These are phyloP conservation scores for Boletus sp. DNA, from an alignment of 768 basidiomycete genomes.

Conservation along the genomic window DNA sequence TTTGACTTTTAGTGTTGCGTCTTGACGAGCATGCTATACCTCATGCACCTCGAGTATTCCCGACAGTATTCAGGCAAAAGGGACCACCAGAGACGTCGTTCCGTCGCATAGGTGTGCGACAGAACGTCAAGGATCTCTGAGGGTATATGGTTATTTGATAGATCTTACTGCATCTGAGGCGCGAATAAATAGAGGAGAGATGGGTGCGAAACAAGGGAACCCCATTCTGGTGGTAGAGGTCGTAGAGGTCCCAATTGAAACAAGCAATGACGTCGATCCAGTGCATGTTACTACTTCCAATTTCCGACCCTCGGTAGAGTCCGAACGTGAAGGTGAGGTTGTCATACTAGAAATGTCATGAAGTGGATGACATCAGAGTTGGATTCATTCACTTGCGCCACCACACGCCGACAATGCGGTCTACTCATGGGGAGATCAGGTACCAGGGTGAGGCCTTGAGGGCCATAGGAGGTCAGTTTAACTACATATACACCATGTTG, in stretches of 20 bases:
- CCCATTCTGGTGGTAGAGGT: no score
- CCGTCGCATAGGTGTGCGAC: neutral
- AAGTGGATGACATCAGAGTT: no score
- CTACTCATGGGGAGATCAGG: neutral
- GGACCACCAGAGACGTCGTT: neutral
- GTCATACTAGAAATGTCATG: no score
- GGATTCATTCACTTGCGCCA: neutral
- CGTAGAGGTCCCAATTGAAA: no score
- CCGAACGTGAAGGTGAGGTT: no score
- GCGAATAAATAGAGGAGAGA: neutral
- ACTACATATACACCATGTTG: neutral
- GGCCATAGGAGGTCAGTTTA: neutral
- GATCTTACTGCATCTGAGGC: neutral
- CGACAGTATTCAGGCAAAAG: neutral
- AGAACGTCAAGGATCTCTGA: neutral
- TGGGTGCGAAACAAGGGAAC: neutral
- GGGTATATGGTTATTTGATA: neutral
- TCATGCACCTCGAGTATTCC: neutral
- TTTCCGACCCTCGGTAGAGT: no score
- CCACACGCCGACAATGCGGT: neutral
- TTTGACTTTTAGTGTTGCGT: conserved; percentile 48
- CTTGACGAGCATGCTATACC: neutral
- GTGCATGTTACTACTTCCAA: no score
- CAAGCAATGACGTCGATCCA: no score
- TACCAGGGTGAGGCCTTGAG: no score